Evolutionary conservation across 306 rosid genomes (phyloP).

Genomic region (Vicia sativa): DNA sequence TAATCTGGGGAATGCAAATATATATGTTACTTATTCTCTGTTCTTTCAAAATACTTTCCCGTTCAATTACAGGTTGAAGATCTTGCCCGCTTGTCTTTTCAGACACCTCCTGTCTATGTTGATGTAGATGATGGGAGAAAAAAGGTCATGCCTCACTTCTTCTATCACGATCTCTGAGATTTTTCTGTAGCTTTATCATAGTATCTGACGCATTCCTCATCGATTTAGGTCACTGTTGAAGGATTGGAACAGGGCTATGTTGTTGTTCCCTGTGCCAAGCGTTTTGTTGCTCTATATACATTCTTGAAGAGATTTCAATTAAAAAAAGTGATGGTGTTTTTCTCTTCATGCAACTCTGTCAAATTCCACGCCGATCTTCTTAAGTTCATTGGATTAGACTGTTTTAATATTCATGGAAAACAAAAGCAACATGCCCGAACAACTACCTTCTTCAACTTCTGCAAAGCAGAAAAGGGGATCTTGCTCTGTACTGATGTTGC

Average conservation of each 20-base stretch:
- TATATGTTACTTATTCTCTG: constrained; percentile 10
- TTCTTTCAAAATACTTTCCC: background rate
- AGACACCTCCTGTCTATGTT: constrained; percentile 67
- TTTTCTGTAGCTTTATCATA: constrained; percentile 25
- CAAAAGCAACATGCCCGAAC: constrained; percentile 91
- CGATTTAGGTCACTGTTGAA: constrained; percentile 83
- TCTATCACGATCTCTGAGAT: background rate
- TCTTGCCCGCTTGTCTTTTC: constrained; percentile 86
- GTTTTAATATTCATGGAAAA: constrained; percentile 89
- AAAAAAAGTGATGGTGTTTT: constrained; percentile 95
- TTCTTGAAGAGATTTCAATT: constrained; percentile 74
- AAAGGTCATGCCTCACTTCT: constrained; percentile 51
- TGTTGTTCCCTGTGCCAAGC: constrained; percentile 78
- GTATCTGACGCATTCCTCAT: constrained; percentile 37
- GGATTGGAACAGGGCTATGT: constrained; percentile 96
- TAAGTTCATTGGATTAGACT: constrained; percentile 65
- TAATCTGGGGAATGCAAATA: constrained; percentile 17
- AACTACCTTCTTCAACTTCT: constrained; percentile 70
- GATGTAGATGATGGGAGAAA: constrained; percentile 86
- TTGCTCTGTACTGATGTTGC: constrained; percentile 98
- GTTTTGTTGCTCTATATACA: constrained; percentile 81
- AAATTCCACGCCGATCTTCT: constrained; percentile 88
- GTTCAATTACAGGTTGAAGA: constrained; percentile 72
- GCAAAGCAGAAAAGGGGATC: constrained; percentile 89
- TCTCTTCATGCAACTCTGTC: constrained; percentile 94